Conservation (phyloP, 2,329 filamentous ascomycete genomes). For the Botrytis fragariae region DNA sequence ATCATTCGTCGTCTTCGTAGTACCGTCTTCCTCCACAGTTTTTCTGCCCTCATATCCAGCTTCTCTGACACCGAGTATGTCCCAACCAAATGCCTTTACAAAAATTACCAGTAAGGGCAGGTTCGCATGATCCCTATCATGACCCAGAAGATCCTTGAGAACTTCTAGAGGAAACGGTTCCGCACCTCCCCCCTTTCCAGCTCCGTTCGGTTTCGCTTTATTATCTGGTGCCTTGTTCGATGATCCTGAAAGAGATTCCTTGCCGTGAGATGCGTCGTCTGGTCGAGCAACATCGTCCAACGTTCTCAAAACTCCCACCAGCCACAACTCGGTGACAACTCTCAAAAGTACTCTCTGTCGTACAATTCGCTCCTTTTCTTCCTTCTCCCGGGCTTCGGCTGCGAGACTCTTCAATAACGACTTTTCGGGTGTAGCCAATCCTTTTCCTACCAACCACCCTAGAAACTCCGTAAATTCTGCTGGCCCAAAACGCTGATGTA, state of each 20-base stretch:
- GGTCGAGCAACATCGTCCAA: conserved; percentile 64
- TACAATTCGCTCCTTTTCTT: conserved; percentile 89
- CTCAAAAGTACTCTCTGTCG: conserved; percentile 83
- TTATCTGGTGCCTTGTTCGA: conserved; percentile 61
- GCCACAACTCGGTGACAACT: conserved; percentile 93
- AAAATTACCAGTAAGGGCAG: conserved; percentile 90
- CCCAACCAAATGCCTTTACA: conserved; percentile 95
- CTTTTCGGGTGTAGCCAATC: conserved; percentile 87
- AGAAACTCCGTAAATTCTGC: conserved; percentile 87
- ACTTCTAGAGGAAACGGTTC: conserved; percentile 97
- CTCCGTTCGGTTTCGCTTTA: conserved; percentile 53
- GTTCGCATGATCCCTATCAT: conserved; percentile 90
- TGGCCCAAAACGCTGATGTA: conserved; percentile 92
- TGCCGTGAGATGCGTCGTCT: conserved; percentile 56
- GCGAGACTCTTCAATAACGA: conserved; percentile 73
- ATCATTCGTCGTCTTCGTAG: conserved; percentile 48
- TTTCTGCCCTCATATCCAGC: conserved; percentile 76
- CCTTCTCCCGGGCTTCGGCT: conserved; percentile 82
- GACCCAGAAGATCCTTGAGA: conserved; percentile 91
- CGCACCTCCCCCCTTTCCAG: conserved; percentile 63
- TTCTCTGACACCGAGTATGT: conserved; percentile 78
- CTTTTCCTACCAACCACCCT: conserved; percentile 88
- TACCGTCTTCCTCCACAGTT: conserved; percentile 77
- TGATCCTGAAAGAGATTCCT: conserved; percentile 45
- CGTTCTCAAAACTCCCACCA: conserved; percentile 83